Evolutionary conservation across 2,329 filamentous ascomycete genomes (phyloP), one percentile per base, ranked within the genome.

Genomic region (Penicillium hordei): DNA sequence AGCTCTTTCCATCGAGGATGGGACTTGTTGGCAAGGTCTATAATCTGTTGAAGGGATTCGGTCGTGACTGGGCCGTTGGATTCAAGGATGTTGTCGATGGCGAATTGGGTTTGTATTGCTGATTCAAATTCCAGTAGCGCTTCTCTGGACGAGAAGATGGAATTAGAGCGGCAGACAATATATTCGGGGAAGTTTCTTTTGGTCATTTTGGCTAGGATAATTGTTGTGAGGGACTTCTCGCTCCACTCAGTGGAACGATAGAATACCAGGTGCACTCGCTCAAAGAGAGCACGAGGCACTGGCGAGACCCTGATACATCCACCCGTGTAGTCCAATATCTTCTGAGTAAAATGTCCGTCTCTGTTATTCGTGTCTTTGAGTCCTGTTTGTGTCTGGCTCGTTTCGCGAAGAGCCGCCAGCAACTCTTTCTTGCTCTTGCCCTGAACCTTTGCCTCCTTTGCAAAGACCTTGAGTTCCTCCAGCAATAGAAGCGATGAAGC

Each of bases 171-270:
- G 59, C 89, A 96, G 5, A 97, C 93, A 23, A 97, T 84, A 69
- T 96, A 99, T 3, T 89, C 81, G 0, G 93, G 93, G 63, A 97
- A 99, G 70, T 93, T 94, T 36, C 91, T 84, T 43, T 87, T 84
- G 2, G 93, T 90, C 57, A 96, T 96, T 62, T 93, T 93, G 8
- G 94, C 91, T 5, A 99, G 82, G 44, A 99, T 96, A 53, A 97
- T 93, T 0, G 93, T 93, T 1, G 91, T 97, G 15, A 99, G 79
- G 1, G 93, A 97, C 73, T 96, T 97, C 68, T 97, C 93, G 0
- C 93, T 96, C 94, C 94, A 99, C 72, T 96, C 90, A 0, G 91
- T 95, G 10, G 93, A 97, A 58, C 93, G 84, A 73, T 97, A 97
- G 73, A 97, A 99, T 29, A 99, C 92, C 2, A 99, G 79, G 76